Conservation (phyloP, 2,329 filamentous ascomycete genomes). For the Fusarium sublunatum region DNA sequence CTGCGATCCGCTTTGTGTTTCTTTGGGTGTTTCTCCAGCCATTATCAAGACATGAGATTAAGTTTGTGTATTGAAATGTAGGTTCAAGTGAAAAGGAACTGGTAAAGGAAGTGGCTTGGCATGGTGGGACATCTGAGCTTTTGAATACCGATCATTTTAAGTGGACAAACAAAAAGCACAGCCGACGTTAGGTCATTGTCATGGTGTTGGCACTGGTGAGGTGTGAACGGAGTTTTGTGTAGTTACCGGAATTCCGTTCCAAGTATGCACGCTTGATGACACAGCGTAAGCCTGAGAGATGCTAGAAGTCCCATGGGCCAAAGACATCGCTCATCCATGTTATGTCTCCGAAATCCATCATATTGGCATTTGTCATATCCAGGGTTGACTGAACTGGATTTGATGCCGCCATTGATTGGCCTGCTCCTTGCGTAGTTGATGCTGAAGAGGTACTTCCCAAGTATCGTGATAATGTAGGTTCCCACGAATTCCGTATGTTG, state of each 20-base stretch:
- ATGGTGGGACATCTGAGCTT: conserved; percentile 15
- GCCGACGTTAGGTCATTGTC: conserved; percentile 9
- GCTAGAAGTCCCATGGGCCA: conserved; percentile 52
- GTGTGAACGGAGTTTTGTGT: conserved; percentile 25
- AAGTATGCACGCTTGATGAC: background rate
- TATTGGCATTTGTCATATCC: conserved; percentile 38
- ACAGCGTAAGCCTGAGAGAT: background rate
- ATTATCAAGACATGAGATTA: conserved; percentile 6
- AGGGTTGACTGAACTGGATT: conserved; percentile 29
- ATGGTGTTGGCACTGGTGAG: conserved; percentile 21
- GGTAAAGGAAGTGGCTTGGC: background rate
- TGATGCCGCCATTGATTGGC: conserved; percentile 23
- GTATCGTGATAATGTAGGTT: conserved; percentile 49
- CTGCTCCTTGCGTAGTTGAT: conserved; percentile 43
- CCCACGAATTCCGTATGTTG: conserved; percentile 52
- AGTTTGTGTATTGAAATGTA: background rate
- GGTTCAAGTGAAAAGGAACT: background rate
- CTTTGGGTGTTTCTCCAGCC: background rate
- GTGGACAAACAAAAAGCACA: conserved; percentile 9
- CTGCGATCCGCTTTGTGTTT: background rate
- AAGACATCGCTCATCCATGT: conserved; percentile 55
- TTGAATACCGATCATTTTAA: conserved; percentile 21
- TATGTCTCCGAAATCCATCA: conserved; percentile 51
- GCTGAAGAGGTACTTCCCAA: conserved; percentile 47
- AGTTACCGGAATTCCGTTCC: conserved; percentile 25